phyloP scores from a whole-genome alignment of 2,329 filamentous ascomycete species.

The Diaporthe caulivora region DNA sequence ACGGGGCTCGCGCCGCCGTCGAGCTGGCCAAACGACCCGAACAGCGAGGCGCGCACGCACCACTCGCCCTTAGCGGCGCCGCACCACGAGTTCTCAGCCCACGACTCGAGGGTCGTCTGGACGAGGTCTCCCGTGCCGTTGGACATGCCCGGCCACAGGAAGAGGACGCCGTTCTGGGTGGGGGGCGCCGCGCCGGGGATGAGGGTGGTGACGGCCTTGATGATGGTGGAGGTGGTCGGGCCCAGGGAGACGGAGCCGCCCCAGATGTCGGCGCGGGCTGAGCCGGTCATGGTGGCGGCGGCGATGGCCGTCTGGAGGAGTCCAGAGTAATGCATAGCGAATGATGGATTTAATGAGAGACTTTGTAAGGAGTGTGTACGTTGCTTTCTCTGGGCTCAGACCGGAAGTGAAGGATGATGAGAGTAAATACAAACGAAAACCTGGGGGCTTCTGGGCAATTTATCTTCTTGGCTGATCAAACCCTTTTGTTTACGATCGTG shows the following conservation, averaged over 20 bases:
- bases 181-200: constrained; percentile 53
- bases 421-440: too few species aligned
- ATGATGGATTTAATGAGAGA: background rate
- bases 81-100: constrained; percentile 56
- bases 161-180: constrained; percentile 53
- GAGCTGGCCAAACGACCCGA: constrained; percentile 56
- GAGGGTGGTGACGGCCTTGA: constrained; percentile 55
- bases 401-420: background rate
- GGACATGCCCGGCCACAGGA: constrained; percentile 59
- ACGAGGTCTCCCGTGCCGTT: constrained; percentile 58
- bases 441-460: background rate
- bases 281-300: background rate
- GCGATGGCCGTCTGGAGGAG: constrained; percentile 6
- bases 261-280: constrained; percentile 13
- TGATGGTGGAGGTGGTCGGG: constrained; percentile 44
- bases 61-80: constrained; percentile 53
- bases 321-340: constrained; percentile 10
- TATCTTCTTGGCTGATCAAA: background rate
- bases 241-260: constrained; percentile 36
- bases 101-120: constrained; percentile 56
- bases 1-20: constrained; percentile 42
- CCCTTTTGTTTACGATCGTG: background rate
- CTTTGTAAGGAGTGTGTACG: background rate
- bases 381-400: background rate
- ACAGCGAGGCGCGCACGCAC: constrained; percentile 55